A percentile compares a stretch with the other conserved stretches of the same genome.
Evolutionary conservation across 2,329 filamentous ascomycete genomes (phyloP).

Genomic region (Trichophaea hybrida): DNA sequence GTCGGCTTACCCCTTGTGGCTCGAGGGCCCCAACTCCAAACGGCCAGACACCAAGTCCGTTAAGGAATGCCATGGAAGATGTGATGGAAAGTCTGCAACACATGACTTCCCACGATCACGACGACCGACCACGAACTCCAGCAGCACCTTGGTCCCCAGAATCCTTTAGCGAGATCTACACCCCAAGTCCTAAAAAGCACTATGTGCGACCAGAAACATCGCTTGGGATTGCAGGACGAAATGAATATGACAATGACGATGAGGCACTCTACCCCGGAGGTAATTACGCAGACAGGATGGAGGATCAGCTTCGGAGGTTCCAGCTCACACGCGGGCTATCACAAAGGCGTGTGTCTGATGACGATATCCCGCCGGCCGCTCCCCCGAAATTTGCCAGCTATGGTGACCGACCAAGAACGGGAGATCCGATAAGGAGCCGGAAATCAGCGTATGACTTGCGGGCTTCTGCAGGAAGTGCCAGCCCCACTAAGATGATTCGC

Average conservation of each 20-base stretch:
- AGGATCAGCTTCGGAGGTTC: conserved; percentile 60
- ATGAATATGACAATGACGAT: conserved; percentile 40
- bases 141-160: conserved; percentile 81
- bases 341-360: conserved; percentile 35
- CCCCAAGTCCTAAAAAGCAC: conserved; percentile 24
- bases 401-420: conserved; percentile 33
- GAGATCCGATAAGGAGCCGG: conserved; percentile 31
- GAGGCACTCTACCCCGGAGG: conserved; percentile 29
- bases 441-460: conserved; percentile 30
- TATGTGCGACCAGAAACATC: conserved; percentile 53
- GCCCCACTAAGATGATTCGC: conserved; percentile 18
- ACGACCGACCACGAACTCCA: conserved; percentile 40
- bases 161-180: conserved; percentile 51
- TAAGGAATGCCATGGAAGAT: conserved; percentile 92
- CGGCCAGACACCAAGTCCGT: conserved; percentile 62
- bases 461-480: conserved; percentile 10
- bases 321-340: conserved; percentile 42
- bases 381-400: conserved; percentile 43
- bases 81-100: conserved; percentile 91
- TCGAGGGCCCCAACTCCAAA: conserved; percentile 19
- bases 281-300: conserved; percentile 90
- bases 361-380: conserved; percentile 44
- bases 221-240: conserved; percentile 47
- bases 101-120: conserved; percentile 39
- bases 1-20: conserved; percentile 13